Conservation (phyloP, 345 rosid species). For the Erysimum cheiranthoides region DNA sequence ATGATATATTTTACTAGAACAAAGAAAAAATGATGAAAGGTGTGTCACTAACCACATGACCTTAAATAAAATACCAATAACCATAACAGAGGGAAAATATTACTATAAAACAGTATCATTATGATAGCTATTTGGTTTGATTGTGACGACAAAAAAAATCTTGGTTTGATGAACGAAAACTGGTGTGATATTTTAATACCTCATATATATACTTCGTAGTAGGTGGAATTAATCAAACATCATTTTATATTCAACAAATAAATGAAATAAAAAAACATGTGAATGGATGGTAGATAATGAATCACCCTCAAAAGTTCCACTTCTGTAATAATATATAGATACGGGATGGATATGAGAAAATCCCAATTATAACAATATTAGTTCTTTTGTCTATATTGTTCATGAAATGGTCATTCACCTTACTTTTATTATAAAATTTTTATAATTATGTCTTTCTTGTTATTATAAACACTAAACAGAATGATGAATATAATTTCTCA, state of each 20-base stretch:
- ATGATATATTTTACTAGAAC: background rate
- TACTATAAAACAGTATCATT: background rate
- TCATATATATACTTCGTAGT: constrained; percentile 8
- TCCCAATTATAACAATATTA: background rate
- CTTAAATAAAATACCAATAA: constrained; percentile 8
- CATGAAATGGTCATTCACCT: background rate
- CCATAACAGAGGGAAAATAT: background rate
- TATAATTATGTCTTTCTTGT: background rate
- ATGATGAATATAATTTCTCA: background rate
- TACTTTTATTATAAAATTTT: too few relatives aligned
- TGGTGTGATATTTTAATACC: constrained; percentile 10
- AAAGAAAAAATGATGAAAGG: background rate
- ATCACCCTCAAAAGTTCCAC: background rate
- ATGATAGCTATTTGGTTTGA: background rate
- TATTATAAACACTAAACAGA: too few relatives aligned
- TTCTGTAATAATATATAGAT: background rate
- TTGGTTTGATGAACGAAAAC: background rate
- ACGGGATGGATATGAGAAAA: background rate
- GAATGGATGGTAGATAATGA: constrained; percentile 28
- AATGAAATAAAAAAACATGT: constrained; percentile 5
- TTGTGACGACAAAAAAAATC: constrained; percentile 6
- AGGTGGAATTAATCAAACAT: constrained; percentile 31
- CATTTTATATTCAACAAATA: background rate
- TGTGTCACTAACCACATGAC: constrained; percentile 24
- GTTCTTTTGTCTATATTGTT: background rate